Evolutionary conservation across 768 basidiomycete species (phyloP).

Genomic region (Leccinum broughii): DNA sequence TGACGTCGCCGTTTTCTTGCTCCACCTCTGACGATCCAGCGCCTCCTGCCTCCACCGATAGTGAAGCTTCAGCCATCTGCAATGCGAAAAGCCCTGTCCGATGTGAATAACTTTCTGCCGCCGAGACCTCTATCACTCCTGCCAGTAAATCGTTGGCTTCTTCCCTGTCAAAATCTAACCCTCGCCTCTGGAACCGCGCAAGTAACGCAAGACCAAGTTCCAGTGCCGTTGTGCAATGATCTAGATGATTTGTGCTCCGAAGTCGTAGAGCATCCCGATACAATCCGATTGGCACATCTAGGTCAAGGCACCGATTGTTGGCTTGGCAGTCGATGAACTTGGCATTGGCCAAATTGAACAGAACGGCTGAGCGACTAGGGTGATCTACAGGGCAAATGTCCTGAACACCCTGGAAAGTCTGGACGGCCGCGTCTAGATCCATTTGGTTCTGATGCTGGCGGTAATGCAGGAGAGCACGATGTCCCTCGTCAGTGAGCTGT

Average conservation of each 20-base stretch:
- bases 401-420: not conserved
- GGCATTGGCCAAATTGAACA: not conserved
- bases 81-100: not conserved
- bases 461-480: not conserved
- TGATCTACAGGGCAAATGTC: not conserved
- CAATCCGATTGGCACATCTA: not conserved
- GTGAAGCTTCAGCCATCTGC: not conserved
- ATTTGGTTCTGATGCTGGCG: accelerated
- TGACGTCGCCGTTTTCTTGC: too few species aligned
- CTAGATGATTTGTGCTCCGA: not conserved
- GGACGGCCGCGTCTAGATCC: not conserved
- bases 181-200: not conserved
- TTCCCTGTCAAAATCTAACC: not conserved
- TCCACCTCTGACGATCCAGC: not conserved
- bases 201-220: not conserved
- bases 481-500: not conserved
- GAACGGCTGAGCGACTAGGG: not conserved
- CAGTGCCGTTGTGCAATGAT: not conserved
- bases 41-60: not conserved
- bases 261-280: not conserved
- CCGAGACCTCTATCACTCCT: not conserved
- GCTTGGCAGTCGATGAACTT: not conserved
- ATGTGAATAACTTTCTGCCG: not conserved
- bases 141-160: not conserved
- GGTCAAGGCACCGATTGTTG: not conserved